phyloP scores from a whole-genome alignment of 2,329 filamentous ascomycete species.

The Chaetothyriales sp. region DNA sequence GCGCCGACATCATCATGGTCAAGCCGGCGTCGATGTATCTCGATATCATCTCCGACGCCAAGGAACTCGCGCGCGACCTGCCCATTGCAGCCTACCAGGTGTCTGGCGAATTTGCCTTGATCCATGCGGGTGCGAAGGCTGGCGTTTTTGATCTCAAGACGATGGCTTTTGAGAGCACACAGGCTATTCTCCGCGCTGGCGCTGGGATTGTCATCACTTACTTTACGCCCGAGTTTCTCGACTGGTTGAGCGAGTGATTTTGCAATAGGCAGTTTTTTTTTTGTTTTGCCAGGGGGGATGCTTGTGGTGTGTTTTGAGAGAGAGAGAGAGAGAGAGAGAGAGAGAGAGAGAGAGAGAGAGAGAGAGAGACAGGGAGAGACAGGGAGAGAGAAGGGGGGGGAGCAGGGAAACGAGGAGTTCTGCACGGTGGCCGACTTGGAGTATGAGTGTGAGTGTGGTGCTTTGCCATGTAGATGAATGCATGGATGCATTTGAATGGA shows the following conservation, averaged over 20 bases:
- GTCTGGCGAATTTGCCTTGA: constrained; percentile 94
- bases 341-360: neutral
- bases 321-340: neutral
- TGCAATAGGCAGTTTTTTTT: neutral
- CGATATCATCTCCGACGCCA: constrained; percentile 95
- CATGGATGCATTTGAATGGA: neutral
- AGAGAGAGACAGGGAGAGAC: too few relatives aligned
- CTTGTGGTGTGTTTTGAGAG: neutral
- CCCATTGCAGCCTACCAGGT: constrained; percentile 95
- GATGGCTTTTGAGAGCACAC: constrained; percentile 89
- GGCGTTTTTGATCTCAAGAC: constrained; percentile 90
- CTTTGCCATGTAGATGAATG: too few relatives aligned
- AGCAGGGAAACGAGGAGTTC: too few relatives aligned
- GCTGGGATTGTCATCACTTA: constrained; percentile 90
- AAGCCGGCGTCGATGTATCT: constrained; percentile 93
- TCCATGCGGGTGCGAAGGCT: constrained; percentile 86
- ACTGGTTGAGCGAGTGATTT: constrained; percentile 37
- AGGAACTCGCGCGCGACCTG: constrained; percentile 81
- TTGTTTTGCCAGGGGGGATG: too few relatives aligned
- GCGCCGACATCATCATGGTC: constrained; percentile 97
- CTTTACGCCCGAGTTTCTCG: constrained; percentile 68
- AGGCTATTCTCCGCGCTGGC: constrained; percentile 83
- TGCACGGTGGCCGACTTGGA: too few relatives aligned
- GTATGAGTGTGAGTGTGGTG: too few relatives aligned
- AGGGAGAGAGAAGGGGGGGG: too few relatives aligned